phyloP scores from a whole-genome alignment of 164 flowering plant species.

The Vitis vinifera region ASM3070453v1 NC_081810.1:8350001-8350500 shows the following conservation, averaged over 20 bases:
- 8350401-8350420: conserved; percentile 36
- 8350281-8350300: conserved; percentile 50
- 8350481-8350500: conserved; percentile 82
- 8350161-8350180: conserved; percentile 82
- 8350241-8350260: conserved; percentile 28
- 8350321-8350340: conserved; percentile 38
- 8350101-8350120: conserved; percentile 54
- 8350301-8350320: conserved; percentile 58
- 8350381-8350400: conserved; percentile 29
- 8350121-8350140: conserved; percentile 49
- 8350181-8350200: conserved; percentile 69
- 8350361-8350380: conserved; percentile 36
- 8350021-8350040: conserved; percentile 65
- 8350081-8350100: conserved; percentile 49
- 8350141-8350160: conserved; percentile 75
- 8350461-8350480: conserved; percentile 64
- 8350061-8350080: conserved; percentile 77
- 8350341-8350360: conserved; percentile 32
- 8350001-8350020: conserved; percentile 85
- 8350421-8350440: conserved; percentile 85
- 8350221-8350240: conserved; percentile 36
- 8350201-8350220: conserved; percentile 50
- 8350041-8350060: conserved; percentile 57
- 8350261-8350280: conserved; percentile 28
- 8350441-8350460: conserved; percentile 69